Evolutionary conservation across 164 flowering plant species (phyloP), one percentile per base, ranked within the genome.

Genomic region (Echeveria elegans): DNA sequence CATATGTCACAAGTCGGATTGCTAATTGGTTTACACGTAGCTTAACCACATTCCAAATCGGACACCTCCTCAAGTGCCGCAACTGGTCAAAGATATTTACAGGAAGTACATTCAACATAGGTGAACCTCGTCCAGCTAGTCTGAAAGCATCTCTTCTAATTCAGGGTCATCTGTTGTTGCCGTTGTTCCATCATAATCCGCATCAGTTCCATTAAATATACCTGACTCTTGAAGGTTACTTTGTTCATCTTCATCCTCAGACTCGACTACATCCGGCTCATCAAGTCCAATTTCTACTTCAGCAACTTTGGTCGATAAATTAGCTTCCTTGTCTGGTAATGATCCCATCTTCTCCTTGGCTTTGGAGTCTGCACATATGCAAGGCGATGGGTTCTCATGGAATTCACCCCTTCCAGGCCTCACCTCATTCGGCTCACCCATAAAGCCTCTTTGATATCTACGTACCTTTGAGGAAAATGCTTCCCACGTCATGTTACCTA

Each of bases 121-220:
- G 29, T 53, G 16, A 53, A 52, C 8, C 2, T 14, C 28, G 61
- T 31, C 28, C 32, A 56, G 61, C 61, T 69, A 90, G 72, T 90
- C 97, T 32, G 97, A 90, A 59, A 92, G 87, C 68, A 90, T 74
- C 38, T 90, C 94, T 69, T 88, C 94, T 74, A 86, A 73, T 77
- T 90, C 96, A 10, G 86, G 87, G 50, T 86, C 86, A 47, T 82
- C 86, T 61, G 66, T 65, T 31, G 73, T 43, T 61, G 66, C 67
- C 28, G 73, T 50, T 30, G 45, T 40, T 43, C 47, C 47, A 68
- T 75, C 76, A 41, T 83, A 72, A 68, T 87, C 97, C 41, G 63
- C 31, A 29, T 60, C 75, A 5, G 84, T 80, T 66, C 72, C 78
- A 52, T 82, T 80, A 15, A 70, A 53, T 24, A 41, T 11, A 32